Base-by-base conservation (phyloP, 257 asterid genomes). In the Verbena officinalis region DNA sequence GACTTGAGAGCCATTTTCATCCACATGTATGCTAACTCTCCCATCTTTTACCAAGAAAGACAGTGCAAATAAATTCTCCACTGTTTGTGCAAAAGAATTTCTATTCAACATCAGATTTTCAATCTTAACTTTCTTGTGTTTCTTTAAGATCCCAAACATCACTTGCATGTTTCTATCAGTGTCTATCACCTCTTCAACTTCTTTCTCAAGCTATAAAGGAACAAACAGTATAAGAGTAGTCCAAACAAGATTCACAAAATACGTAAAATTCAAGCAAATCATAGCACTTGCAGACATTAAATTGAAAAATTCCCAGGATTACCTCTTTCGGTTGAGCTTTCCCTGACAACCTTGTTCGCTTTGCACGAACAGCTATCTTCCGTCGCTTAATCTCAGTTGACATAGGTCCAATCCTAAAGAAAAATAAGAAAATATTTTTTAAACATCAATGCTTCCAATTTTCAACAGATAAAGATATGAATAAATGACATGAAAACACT, bases 1-100 rank as follows among this genome's bases (percentile, higher is more conserved):
- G 1, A 82, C 22, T 9, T 77, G 87, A 70, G 76, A 70, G 46
- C 84, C 89, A 59, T 24, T 62, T 13, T 74, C 87, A 19, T 78
- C 84, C 7, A 80, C 71, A 0, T 48, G 34, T 12, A 80, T 62
- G 12, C 6, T 50, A 69, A 70, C 87, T 33, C 91, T 67, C 6
- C 89, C 91, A 48, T 82, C 89, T 77, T 80, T 78, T 12, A 75
- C 85, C 62, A 87, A 69, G 80, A 87, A 82, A n/a, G 86, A 84
- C 39, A 86, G 60, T 1, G 84, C 82, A 55, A 86, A 82, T 15
- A 87, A 31, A 68, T 87, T 84, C 66, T 87, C 95, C 12, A 84
- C 53, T 3, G 86, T 82, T 69, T 84, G 83, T 23, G 86, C 84
- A 55, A 84, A 87, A 14, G 88, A 87, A 17, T 33, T 19, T 59